Conservation (phyloP, 257 asterid species). For the Capsicum chinense region DNA sequence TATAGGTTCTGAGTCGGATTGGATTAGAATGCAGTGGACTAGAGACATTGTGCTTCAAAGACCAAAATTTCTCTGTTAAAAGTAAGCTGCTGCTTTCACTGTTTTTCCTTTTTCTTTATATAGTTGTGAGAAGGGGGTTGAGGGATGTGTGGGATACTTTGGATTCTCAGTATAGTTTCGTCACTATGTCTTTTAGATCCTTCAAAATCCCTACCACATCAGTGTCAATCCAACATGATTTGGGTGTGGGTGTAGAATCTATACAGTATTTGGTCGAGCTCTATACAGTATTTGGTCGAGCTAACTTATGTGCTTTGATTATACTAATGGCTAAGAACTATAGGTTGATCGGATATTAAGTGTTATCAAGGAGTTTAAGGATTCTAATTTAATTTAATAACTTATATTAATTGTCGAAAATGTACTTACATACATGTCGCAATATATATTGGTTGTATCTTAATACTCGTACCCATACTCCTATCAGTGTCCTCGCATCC, state of each 20-base stretch:
- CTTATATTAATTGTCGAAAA: no score
- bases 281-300: not conserved
- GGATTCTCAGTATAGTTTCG: not conserved
- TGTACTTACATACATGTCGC: no score
- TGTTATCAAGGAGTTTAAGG: no score
- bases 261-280: not conserved
- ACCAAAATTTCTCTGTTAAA: slow-evolving; percentile 76
- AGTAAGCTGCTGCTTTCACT: slow-evolving; percentile 50
- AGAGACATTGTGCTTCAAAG: slow-evolving; percentile 63
- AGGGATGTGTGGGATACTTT: not conserved
- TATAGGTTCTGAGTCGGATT: slow-evolving; percentile 76
- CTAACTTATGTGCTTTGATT: no score
- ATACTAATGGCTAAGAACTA: no score
- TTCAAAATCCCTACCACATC: slow-evolving; percentile 7
- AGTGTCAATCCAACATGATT: not conserved
- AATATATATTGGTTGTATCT: no score
- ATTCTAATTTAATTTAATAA: no score
- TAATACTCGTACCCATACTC: no score
- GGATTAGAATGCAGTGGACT: slow-evolving; percentile 74
- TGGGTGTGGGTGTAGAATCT: not conserved
- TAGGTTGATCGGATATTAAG: no score
- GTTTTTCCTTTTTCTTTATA: not conserved
- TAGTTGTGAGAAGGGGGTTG: not conserved
- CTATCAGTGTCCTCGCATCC: no score
- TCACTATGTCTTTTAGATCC: not conserved